Base-by-base conservation (phyloP, 306 rosid species). In the Boehmeria nivea region DNA sequence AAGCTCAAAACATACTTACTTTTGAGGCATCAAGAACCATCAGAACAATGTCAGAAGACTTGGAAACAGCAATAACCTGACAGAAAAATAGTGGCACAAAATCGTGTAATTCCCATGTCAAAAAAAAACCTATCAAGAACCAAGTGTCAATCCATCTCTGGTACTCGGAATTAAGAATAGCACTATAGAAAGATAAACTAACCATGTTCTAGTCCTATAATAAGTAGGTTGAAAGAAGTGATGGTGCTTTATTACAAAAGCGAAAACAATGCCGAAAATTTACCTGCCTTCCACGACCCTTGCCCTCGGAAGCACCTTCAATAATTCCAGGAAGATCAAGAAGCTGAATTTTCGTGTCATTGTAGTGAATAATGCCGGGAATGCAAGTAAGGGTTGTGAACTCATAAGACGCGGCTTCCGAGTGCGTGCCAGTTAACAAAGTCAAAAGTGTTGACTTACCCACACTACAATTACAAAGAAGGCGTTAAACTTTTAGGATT, bases 251-350 rank as follows among this genome's bases (percentile, higher is more conserved):
- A 60, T 51, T 54, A 56, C 65, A 40, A 51, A 19, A 4, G 38
- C 3, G 33, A 65, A 70, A 23, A 18, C 16, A 55, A 36, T 18
- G 26, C 43, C 44, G 33, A 31, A 53, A 47, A 36, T 74, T 52
- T 73, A 93, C 99, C 99, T 93, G 99, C 69, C 99, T 79, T 61
- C 99, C 99, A 69, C 99, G 99, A 24, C 99, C 99, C 79, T 93
- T 93, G 61, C 99, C 99, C 74, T 93, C 99, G 59, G 99, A 93
- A 51, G 99, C 99, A 79, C 99, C 99, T 79, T 93, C 99, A 64
- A 93, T 93, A 74, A 93, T 93, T 71, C 99, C 99, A 65, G 99
- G 99, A 79, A 93, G 99, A 76, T 93, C 99, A 19, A 93, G 99
- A 77, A 93, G 68, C 79, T 93, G 99, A 72, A 93, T 93, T 68